Base-by-base conservation (phyloP, 257 asterid species). In the Thymus quinquecostatus region DNA sequence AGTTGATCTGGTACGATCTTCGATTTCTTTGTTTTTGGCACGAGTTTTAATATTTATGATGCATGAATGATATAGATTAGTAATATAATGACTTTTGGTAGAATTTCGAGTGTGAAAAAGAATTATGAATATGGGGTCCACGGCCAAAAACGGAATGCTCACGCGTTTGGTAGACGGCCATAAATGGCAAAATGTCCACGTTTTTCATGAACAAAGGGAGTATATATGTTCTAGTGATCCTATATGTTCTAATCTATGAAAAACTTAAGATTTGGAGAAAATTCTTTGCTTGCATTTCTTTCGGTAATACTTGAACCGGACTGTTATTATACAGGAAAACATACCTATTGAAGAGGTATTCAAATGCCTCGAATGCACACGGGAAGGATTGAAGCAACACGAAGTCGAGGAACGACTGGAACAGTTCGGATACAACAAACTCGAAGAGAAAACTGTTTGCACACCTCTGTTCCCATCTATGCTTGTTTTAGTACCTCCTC, bases 341-440 rank as follows among this genome's bases (percentile, higher is more conserved):
- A 67, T 84, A 71, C 87, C 92, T 2, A 66, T 86, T 2, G 85
- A 82, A 66, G 89, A 86, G 63, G 89, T 84, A n/a, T 78, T 86
- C 21, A 66, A 69, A 21, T 69, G 76, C 66, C 84, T 86, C 10
- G 58, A 75, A 58, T 82, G 89, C 79, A 76, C 85, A 14, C 66
- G 75, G 34, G 69, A 69, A 13, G 92, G 89, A 47, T 78, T 86
- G 78, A 50, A 57, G 30, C 58, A 83, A 10, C 72, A 69, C 27
- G 81, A 73, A 66, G 87, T 67, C 60, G 71, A 76, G 68, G 63
- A 68, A 60, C 63, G 89, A 64, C 27, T 84, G 76, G 76, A 72
- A 9, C 29, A 80, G 45, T 86, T 86, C 56, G 89, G 92, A 10
- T 79, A 65, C 54, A 86, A 86, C 65, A 84, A 82, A 73, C 92